Base-by-base conservation (phyloP, 2,329 filamentous ascomycete species). In the Xylariaceae sp. region DNA sequence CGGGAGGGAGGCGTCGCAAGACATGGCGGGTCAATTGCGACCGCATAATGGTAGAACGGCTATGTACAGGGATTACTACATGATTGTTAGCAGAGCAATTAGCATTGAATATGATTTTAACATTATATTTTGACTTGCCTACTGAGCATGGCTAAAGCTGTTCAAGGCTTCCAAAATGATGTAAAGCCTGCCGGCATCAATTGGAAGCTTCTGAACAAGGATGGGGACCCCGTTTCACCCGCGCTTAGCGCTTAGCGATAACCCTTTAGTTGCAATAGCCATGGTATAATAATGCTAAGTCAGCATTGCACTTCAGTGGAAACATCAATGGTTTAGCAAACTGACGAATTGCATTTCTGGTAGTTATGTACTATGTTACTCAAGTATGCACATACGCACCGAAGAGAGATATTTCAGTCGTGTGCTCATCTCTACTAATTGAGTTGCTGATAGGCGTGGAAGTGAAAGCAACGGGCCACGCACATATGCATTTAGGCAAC, bases 1-100 rank as follows among this genome's bases (percentile, higher is more conserved):
- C 40, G 41, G 59, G 52, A 46, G 54, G 45, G 62, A 61, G 63
- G 65, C 78, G 67, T 74, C 77, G 64, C 76, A 77, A 64, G 66
- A 67, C 68, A 71, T 72, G 64, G 67, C 70, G 70, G 66, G 69
- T 63, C 67, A 71, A 64, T 64, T 71, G 70, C 64, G 70, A 70
- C 67, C 70, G 70, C 70, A 72, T 72, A 65, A 56, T 72, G 61
- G 64, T 60, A 63, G 60, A 55, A 59, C 48, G 45, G 56, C 64
- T 71, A 71, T 61, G 61, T 61, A 51, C 52, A 56, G 43, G 52
- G 61, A 54, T 57, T 64, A 57, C 68, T 71, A 56, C 55, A 60
- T 62, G 23, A 29, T 44, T 23, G 54, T 70, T 60, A 68, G 65
- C 50, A 58, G n/a, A 50, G 40, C 55, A 57, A 52, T 62, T 58